Evolutionary conservation across 768 basidiomycete species (phyloP), one percentile per base, ranked within the genome.

Genomic region (Leccinum ochraceum): DNA sequence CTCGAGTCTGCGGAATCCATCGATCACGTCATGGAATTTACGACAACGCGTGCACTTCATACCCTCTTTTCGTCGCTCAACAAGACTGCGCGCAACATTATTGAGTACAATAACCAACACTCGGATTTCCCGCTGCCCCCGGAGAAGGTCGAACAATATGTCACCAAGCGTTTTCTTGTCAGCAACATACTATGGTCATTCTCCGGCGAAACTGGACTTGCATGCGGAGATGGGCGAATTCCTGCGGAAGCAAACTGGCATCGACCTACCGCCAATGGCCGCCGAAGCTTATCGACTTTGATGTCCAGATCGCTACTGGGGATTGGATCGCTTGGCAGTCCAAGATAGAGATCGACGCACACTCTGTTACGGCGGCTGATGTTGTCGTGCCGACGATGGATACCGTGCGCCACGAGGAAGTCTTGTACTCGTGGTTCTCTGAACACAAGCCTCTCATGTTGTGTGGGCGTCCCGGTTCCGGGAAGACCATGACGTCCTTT

Each of bases 1-100:
- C 80, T 98, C 48, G 79, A 80, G 26, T 93, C 87, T 67, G 94
- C 95, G 0, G 86, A 86, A 53, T 82, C 86, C 20, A 88, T 94
- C 49, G 91, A 94, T 66, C 97, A 99, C 69, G 98, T 99, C 78
- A 98, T 99, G 97, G 95, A 98, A 74, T 98, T 98, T 78, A 97
- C 96, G 1, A 73, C 77, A 34, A 93, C 89, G 10, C 92, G 97
- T 48, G 94, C 94, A 1, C 86, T 98, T 59, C 94, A 92, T 68
- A 98, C 97, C 0, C 83, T 99, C n/a, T 98, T 99, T 81, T 98
- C 97, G 13, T 84, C 98, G 55, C 78, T 98, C 75, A 98, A 98
- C 83, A 98, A 98, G 78, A 94, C 94, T 1, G 87, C 88, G 44
- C 92, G 95, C 13, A 94, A 94, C 70, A 79, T 98, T 67, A 83